Percentiles rank a stretch among this genome's conserved stretches.
Evolutionary conservation across 345 rosid genomes (phyloP).

Genomic region (Bretschneidera sinensis): DNA sequence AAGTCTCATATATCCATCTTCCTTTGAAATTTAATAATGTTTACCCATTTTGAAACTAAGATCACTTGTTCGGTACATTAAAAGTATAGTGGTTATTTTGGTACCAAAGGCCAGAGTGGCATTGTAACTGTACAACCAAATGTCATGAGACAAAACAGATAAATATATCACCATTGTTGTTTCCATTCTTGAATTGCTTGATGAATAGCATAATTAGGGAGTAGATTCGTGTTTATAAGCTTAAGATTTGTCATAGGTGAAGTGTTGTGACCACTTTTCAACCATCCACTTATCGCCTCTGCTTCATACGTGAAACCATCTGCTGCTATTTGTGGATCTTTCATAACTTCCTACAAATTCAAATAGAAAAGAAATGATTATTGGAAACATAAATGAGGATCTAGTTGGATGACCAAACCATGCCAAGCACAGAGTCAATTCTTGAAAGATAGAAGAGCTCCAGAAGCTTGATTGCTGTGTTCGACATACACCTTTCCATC

Average conservation of each 20-base stretch:
- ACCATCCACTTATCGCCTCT: constrained; percentile 84
- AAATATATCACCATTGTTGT: constrained; percentile 40
- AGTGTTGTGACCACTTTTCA: constrained; percentile 67
- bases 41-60: no score
- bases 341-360: constrained; percentile 66
- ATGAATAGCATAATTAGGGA: constrained; percentile 81
- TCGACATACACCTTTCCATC: constrained; percentile 11
- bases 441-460: neutral
- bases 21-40: no score
- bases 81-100: no score
- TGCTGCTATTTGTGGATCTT: constrained; percentile 83
- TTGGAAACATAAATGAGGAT: neutral
- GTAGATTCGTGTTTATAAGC: constrained; percentile 59
- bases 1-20: no score
- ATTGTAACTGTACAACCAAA: constrained; percentile 2
- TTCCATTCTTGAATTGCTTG: constrained; percentile 83
- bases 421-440: neutral
- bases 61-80: no score
- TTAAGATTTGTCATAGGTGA: constrained; percentile 92
- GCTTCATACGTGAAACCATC: constrained; percentile 93
- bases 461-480: no score
- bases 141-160: neutral
- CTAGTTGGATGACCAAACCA: neutral
- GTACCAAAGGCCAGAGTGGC: no score
- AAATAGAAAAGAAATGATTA: constrained; percentile 4